These are phyloP conservation scores for Xylariaceae sp. DNA, from an alignment of 2,329 filamentous ascomycete species.

Conservation along the genomic window DNA sequence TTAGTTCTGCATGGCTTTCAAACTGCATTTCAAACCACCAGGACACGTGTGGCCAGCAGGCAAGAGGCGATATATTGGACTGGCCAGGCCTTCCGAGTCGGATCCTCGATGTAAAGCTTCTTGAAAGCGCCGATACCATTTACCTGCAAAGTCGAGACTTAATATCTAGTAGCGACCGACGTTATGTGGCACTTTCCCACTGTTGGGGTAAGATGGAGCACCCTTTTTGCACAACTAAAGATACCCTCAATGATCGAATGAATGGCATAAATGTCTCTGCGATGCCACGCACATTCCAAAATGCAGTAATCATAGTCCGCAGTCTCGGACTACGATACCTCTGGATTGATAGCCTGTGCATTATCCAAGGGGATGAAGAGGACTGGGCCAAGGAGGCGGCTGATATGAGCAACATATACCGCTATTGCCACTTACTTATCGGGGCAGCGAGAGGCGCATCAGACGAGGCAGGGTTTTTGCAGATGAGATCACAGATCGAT, in stretches of 20 bases:
- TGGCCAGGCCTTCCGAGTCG: constrained; percentile 1
- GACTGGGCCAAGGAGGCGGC: background rate
- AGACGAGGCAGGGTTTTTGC: background rate
- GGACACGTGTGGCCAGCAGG: background rate
- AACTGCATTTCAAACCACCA: background rate
- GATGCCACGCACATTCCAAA: constrained; percentile 1
- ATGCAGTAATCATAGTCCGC: background rate
- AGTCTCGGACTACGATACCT: background rate
- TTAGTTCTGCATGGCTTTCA: background rate
- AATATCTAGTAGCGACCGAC: background rate
- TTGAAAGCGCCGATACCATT: background rate
- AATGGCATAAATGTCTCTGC: background rate
- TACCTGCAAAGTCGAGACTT: background rate
- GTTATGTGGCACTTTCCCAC: background rate
- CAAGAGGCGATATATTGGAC: background rate
- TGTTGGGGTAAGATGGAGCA: background rate
- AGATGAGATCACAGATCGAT: background rate
- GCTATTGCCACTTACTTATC: background rate
- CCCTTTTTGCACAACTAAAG: background rate
- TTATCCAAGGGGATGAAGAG: background rate
- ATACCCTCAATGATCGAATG: background rate
- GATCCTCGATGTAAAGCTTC: background rate
- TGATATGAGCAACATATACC: background rate
- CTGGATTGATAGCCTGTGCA: constrained; percentile 1
- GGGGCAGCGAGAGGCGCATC: background rate